A percentile compares a stretch with the other conserved stretches of the same genome.
Evolutionary conservation across 495 filamentous ascomycete genomes (phyloP).

Genomic region (Penicillium parvum): DNA sequence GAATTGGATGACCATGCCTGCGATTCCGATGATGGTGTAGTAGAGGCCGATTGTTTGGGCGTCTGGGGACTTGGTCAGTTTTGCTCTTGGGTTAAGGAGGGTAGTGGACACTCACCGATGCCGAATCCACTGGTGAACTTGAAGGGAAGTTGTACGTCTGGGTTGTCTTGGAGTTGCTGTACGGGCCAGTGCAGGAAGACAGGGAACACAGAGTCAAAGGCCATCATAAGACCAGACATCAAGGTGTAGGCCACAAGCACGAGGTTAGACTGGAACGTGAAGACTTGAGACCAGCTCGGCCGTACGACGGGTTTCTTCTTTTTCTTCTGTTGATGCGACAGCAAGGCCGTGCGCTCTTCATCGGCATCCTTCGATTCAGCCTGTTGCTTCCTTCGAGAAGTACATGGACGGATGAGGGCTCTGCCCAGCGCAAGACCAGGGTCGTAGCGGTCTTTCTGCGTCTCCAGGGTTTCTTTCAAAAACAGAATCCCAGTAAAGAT

Average conservation of each 20-base stretch:
- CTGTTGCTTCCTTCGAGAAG: constrained; percentile 16
- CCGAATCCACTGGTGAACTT: constrained; percentile 77
- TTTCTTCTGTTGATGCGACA: constrained; percentile 14
- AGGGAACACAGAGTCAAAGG: constrained; percentile 75
- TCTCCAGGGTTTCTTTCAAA: constrained; percentile 70
- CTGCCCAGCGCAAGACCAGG: constrained; percentile 66
- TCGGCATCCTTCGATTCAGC: constrained; percentile 15
- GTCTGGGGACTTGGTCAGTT: constrained; percentile 21
- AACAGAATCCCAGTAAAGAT: constrained; percentile 68
- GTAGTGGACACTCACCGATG: constrained; percentile 35
- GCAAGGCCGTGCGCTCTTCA: constrained; percentile 41
- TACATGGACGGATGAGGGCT: constrained; percentile 29
- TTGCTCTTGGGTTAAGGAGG: background rate
- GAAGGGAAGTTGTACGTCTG: constrained; percentile 61
- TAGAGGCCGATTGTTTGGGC: constrained; percentile 70
- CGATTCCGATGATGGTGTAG: constrained; percentile 69
- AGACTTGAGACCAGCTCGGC: constrained; percentile 59
- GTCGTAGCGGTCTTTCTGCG: constrained; percentile 58
- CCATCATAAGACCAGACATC: constrained; percentile 70
- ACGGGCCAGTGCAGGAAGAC: constrained; percentile 75
- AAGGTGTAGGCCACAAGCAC: constrained; percentile 73
- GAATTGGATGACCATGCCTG: constrained; percentile 74
- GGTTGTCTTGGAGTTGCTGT: constrained; percentile 51
- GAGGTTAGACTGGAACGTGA: constrained; percentile 69
- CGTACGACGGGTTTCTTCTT: constrained; percentile 23